phyloP scores from a whole-genome alignment of 805 yeast genomes.

The Cyberlindnera veronae region DNA sequence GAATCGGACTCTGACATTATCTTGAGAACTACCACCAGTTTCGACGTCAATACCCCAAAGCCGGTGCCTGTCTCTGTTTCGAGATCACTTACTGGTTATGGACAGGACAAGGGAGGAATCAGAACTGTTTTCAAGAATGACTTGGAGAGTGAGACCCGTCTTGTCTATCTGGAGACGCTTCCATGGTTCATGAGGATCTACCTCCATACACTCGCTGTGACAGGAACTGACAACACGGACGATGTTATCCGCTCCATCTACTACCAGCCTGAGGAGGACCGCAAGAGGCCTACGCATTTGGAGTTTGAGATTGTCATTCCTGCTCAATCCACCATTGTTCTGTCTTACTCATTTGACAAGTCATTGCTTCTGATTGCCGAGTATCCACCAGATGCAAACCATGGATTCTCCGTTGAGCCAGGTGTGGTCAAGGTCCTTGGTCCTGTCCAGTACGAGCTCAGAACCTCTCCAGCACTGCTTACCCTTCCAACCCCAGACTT shows the following conservation, averaged over 20 bases:
- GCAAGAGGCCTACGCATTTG: constrained; percentile 77
- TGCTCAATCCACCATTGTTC: constrained; percentile 51
- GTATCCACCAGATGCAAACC: constrained; percentile 99
- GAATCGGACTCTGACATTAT: constrained; percentile 28
- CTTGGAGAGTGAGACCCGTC: constrained; percentile 40
- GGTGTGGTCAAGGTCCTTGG: constrained; percentile 66
- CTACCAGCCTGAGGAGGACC: constrained; percentile 76
- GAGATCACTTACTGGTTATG: constrained; percentile 86
- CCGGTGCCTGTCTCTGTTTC: constrained; percentile 69
- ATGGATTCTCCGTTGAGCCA: constrained; percentile 93
- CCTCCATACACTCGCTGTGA: constrained; percentile 56
- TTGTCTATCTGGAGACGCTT: constrained; percentile 72
- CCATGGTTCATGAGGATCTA: constrained; percentile 94
- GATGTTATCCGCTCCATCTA: constrained; percentile 47
- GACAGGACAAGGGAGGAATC: constrained; percentile 88
- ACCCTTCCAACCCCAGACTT: constrained; percentile 96
- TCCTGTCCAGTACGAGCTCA: constrained; percentile 44
- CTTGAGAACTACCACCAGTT: constrained; percentile 42
- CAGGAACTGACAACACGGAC: constrained; percentile 27
- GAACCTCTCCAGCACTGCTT: constrained; percentile 85
- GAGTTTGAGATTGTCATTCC: constrained; percentile 70
- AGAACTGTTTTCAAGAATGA: constrained; percentile 78
- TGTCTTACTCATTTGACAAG: constrained; percentile 82
- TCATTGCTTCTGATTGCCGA: constrained; percentile 80
- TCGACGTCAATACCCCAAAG: constrained; percentile 35